Evolutionary conservation across 192 early-diverging fungal species (phyloP), one percentile per base, ranked within the genome.

Genomic region (Coemansia brasiliensis): DNA sequence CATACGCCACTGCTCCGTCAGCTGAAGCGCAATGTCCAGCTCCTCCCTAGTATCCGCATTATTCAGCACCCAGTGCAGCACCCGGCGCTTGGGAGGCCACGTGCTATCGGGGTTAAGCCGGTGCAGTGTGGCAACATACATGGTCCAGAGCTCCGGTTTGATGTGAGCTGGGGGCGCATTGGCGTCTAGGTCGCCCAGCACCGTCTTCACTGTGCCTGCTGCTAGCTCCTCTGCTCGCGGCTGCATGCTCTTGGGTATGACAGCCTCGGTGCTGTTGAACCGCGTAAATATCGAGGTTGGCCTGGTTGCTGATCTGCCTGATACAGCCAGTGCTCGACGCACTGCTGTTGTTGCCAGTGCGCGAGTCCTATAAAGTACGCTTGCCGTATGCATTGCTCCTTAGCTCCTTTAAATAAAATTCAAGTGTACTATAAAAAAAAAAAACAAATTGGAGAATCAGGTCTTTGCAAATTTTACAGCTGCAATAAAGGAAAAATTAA

Each of bases 1-100:
- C 65, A 52, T 57, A 10, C 75, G 75, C 75, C 75, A 78, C 4
- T 67, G 44, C 22, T 48, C 26, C 0, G 65, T 49, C 54, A 78
- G 49, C 4, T 35, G 17, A 9, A 60, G 18, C 5, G 57, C 55
- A 29, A 55, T 49, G 3, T 78, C 75, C 35, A 78, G 54, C 42
- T 78, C 74, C 20, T 60, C 68, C 11, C 45, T 13, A 0, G 48
- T 50, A 16, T 55, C 25, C 3, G 60, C 65, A 50, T 78, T 63
- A 3, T 43, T 29, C 17, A 78, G 46, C 2, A 78, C 9, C 68
- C 68, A 78, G 58, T 71, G 55, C 32, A 78, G 53, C 4, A 40
- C 41, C 10, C 59, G 58, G 20, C 56, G 63, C 54, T 68, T 71
- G 9, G 69, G 75, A 22, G 12, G 44, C 45, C 49, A 42, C n/a